Conservation (phyloP, 73 alveolate genomes). For the Paramecium caudatum region DNA sequence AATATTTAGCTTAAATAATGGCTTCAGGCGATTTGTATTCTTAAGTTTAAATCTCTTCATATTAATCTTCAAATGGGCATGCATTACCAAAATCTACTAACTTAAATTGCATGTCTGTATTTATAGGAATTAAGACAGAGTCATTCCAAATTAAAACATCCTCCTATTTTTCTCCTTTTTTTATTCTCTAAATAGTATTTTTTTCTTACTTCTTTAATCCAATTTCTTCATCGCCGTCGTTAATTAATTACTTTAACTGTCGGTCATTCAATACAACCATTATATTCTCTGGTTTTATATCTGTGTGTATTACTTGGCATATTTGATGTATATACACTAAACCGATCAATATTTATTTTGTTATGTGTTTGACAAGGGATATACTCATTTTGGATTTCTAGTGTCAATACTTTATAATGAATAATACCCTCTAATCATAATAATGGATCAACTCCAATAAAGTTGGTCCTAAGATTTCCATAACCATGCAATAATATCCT, state of each 20-base stretch:
- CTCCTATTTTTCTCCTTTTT: background rate
- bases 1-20: slow-evolving; percentile 83
- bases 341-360: slow-evolving; percentile 89
- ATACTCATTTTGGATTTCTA: slow-evolving; percentile 73
- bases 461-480: slow-evolving; percentile 91
- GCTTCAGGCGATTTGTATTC: slow-evolving; percentile 96
- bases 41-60: slow-evolving; percentile 81
- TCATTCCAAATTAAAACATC: slow-evolving; percentile 70
- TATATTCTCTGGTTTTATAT: slow-evolving; percentile 94
- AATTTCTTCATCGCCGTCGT: background rate
- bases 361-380: slow-evolving; percentile 81
- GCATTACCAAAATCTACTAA: slow-evolving; percentile 87
- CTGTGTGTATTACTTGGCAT: slow-evolving; percentile 89
- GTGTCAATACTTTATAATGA: slow-evolving; percentile 67
- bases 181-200: slow-evolving; percentile 43
- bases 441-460: slow-evolving; percentile 84
- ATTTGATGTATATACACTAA: slow-evolving; percentile 90
- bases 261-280: slow-evolving; percentile 70
- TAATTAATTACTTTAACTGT: slow-evolving; percentile 13
- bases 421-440: slow-evolving; percentile 80
- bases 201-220: slow-evolving; percentile 7
- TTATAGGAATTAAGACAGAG: slow-evolving; percentile 30
- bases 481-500: slow-evolving; percentile 82
- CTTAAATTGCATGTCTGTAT: slow-evolving; percentile 71
- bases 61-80: slow-evolving; percentile 78